Conservation (phyloP, 768 basidiomycete genomes). For the Omphalotus guepiniiformis region DNA sequence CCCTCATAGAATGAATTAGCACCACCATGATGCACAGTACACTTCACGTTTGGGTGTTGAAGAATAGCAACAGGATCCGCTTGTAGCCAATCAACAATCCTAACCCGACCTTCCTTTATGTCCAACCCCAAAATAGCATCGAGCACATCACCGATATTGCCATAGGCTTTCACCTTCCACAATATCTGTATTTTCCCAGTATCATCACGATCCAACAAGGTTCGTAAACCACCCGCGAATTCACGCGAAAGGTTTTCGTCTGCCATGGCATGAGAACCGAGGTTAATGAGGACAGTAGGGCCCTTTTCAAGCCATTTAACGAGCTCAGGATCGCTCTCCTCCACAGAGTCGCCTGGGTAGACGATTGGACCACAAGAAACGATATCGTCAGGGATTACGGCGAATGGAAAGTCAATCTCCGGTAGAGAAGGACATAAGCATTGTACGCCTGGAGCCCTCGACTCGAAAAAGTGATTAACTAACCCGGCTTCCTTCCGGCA, state of each 20-base stretch:
- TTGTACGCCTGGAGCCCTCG: not conserved
- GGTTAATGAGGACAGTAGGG: slow-evolving; percentile 5
- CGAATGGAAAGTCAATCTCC: slow-evolving; percentile 5
- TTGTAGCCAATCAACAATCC: slow-evolving; percentile 4
- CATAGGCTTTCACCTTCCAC: slow-evolving; percentile 6
- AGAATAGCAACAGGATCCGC: slow-evolving; percentile 4
- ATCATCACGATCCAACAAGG: not conserved
- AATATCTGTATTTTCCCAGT: slow-evolving; percentile 6
- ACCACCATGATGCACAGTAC: slow-evolving; percentile 11
- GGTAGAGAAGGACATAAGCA: slow-evolving; percentile 7
- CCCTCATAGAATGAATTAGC: slow-evolving; percentile 11
- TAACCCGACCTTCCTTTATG: not conserved
- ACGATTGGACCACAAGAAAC: slow-evolving; percentile 7
- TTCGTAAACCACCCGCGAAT: slow-evolving; percentile 5
- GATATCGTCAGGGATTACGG: not conserved
- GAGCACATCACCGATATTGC: not conserved
- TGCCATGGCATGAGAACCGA: slow-evolving; percentile 6
- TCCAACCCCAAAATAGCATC: not conserved
- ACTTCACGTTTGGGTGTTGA: slow-evolving; percentile 5
- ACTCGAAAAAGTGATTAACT: not conserved
- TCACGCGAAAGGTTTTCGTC: not conserved
- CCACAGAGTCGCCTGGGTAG: not conserved
- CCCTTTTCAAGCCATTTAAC: slow-evolving; percentile 4
- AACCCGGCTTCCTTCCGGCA: too few relatives aligned
- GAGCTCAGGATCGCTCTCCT: slow-evolving; percentile 2